Conservation (phyloP, 2,329 filamentous ascomycete species). For the Emydomyces testavorans region DNA sequence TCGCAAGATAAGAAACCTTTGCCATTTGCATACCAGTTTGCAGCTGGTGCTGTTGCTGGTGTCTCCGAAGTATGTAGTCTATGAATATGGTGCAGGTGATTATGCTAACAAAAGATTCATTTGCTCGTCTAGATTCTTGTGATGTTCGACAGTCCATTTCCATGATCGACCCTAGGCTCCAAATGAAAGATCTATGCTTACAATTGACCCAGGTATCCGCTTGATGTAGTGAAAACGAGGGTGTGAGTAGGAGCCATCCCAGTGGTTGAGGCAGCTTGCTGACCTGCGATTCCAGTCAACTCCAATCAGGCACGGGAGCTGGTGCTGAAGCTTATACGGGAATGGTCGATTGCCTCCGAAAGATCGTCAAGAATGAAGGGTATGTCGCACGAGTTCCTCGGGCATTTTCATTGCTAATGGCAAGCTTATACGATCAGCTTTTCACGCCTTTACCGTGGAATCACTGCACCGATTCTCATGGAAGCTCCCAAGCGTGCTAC, state of each 20-base stretch:
- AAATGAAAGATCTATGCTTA: constrained; percentile 6
- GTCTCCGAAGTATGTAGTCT: constrained; percentile 70
- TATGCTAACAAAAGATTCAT: constrained; percentile 4
- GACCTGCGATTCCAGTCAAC: constrained; percentile 48
- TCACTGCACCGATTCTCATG: constrained; percentile 93
- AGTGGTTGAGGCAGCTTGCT: background rate
- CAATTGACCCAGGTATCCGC: constrained; percentile 62
- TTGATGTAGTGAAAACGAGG: constrained; percentile 97
- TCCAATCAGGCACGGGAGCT: constrained; percentile 59
- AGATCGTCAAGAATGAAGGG: constrained; percentile 95
- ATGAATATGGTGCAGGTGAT: background rate
- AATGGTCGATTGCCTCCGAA: constrained; percentile 96
- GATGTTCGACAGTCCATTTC: constrained; percentile 55
- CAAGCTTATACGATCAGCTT: constrained; percentile 43
- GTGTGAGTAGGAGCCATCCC: constrained; percentile 51
- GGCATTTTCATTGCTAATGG: background rate
- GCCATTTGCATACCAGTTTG: constrained; percentile 90
- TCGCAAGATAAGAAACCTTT: constrained; percentile 60
- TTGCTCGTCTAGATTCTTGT: constrained; percentile 61
- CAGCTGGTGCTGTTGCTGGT: constrained; percentile 89
- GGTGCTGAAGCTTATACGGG: constrained; percentile 84
- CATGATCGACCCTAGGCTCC: too few species aligned
- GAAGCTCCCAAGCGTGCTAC: constrained; percentile 92
- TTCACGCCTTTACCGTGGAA: constrained; percentile 88
- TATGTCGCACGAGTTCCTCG: constrained; percentile 35